Evolutionary conservation across 441 rosid species (phyloP), one percentile per base, ranked within the genome.

Genomic region (Jatropha multifida): DNA sequence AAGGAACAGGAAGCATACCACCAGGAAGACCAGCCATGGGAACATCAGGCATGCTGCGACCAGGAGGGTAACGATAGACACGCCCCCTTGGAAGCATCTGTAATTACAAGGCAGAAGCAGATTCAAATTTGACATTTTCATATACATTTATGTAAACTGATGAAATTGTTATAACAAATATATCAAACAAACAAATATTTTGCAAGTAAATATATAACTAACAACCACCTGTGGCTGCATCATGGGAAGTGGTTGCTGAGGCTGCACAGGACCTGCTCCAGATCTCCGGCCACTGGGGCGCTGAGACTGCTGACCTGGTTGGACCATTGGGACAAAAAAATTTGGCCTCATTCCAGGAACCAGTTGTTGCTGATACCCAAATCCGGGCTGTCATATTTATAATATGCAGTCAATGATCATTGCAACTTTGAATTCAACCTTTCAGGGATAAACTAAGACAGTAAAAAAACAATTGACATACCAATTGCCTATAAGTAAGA

Each of bases 341-440:
- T 89, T 90, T 71, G 84, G 92, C 88, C 94, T 91, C 94, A 91
- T 87, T 37, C 94, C 94, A 71, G 92, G 94, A 74, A 91, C 89
- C 38, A 89, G 88, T 75, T 89, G 94, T 81, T 91, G 96, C 78
- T 91, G 96, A 85, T 83, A 89, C 67, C 92, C 96, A 82, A 79
- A 89, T 65, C 92, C 91, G 65, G 88, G 88, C 94, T 89, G 77
- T 23, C 37, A 66, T 44, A 42, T 42, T 66, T 44, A 6, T 17
- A 66, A 6, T 12, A 66, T 1, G 42, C 32, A 15, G 55, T 46
- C 37, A 66, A 14, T 46, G 3, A 46, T 66, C 54, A 46, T 5
- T 44, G 55, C 38, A 15, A 6, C 38, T 20, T 64, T 40, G 49
- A 38, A 64, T 40, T 11, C 4, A 64, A 7, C 3, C 49, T 26